These are phyloP conservation scores for Gentiana macrophylla DNA, from an alignment of 257 asterid genomes.

Conservation along the genomic window DNA sequence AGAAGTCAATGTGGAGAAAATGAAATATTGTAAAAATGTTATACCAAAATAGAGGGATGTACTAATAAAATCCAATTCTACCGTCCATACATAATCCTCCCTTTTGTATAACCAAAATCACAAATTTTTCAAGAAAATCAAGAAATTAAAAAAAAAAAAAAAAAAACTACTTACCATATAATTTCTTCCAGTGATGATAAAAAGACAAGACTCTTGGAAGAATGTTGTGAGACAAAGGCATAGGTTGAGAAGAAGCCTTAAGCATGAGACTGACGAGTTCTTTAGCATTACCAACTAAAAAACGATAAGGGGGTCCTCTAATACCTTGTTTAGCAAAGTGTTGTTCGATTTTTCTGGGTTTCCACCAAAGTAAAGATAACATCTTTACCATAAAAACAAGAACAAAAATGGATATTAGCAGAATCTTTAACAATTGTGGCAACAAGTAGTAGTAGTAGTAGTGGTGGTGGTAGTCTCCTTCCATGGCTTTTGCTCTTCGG, in stretches of 20 bases:
- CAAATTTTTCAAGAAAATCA: too few relatives aligned
- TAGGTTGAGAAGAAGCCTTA: constrained; percentile 36
- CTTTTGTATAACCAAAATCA: too few relatives aligned
- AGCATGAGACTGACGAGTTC: constrained; percentile 36
- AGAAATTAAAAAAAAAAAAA: not conserved
- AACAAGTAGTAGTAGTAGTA: too few relatives aligned
- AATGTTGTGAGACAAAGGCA: constrained; percentile 36
- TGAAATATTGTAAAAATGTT: too few relatives aligned
- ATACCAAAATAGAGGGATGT: too few relatives aligned
- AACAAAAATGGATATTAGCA: constrained; percentile 4
- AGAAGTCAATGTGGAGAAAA: too few relatives aligned
- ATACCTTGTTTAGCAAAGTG: constrained; percentile 43
- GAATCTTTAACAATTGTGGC: constrained; percentile 15
- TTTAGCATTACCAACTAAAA: constrained; percentile 41
- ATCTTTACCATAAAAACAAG: constrained; percentile 14
- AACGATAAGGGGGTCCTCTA: constrained; percentile 37
- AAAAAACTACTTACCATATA: constrained; percentile 21
- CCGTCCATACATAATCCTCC: too few relatives aligned
- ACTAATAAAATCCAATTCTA: too few relatives aligned
- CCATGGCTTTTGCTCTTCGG: constrained; percentile 3
- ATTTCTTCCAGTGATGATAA: constrained; percentile 46
- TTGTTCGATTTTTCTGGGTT: constrained; percentile 32
- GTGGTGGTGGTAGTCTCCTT: constrained; percentile 8
- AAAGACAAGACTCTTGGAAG: constrained; percentile 39
- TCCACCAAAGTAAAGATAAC: constrained; percentile 26